Evolutionary conservation across 768 basidiomycete genomes (phyloP), one percentile per base, ranked within the genome.

Genomic region (Lentinula guzmanii): DNA sequence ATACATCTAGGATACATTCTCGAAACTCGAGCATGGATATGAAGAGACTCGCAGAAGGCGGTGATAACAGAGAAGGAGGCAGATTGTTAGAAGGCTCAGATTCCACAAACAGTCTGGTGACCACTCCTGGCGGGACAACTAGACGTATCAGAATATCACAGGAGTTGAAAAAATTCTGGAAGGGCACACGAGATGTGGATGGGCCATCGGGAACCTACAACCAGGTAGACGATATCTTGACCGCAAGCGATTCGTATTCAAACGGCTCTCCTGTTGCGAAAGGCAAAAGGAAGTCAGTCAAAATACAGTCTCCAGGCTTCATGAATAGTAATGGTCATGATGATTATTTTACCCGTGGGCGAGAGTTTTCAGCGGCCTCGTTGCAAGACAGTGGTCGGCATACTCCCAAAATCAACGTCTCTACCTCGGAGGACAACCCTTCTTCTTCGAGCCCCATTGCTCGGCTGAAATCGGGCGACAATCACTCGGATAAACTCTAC

Each of bases 151-250:
- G 51, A 21, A 57, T 52, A 63, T 64, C 76, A 61, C 73, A 71
- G 13, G 75, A 80, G 9, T 66, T 81, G 34, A 77, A 78, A 58
- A 81, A 80, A 58, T 83, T 83, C 58, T 83, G 82, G 82, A 76
- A 84, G 57, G 80, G 79, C 18, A 83, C 81, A 9, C 76, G 75
- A 65, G 81, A 84, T 62, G 75, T 83, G 1, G 73, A 71, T 37
- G 21, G 28, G 31, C 46, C 39, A 67, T 75, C 16, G 63, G 68
- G 31, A 35, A 42, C 56, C 11, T 46, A 58, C 16, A 16, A 35
- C 56, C n/a, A 34, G 28, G 54, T 24, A 5, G 54, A 56, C 21
- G 16, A n/a, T 21, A 18, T 8, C 18, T 15, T 46, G 5, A 16
- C 24, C 7, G 42, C 45, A 42, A 31, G 42, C 24, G 34, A 45